phyloP scores from a whole-genome alignment of 495 filamentous ascomycete species.

The Hypoxylon lienhwacheense region DNA sequence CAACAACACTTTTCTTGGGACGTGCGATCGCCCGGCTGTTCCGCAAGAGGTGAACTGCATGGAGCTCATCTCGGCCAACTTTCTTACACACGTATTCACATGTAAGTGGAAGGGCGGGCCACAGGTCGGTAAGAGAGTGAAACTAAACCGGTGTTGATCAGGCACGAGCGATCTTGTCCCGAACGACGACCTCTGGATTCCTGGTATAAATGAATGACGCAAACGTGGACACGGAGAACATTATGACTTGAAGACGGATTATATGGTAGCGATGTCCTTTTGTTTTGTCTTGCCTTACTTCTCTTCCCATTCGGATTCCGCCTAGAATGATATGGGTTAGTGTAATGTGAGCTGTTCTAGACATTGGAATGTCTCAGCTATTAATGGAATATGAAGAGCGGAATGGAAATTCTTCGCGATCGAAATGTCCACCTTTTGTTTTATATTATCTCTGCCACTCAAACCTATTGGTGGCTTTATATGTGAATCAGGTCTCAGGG shows the following conservation, averaged over 20 bases:
- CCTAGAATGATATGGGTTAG: no score
- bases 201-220: conserved; percentile 5
- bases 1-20: conserved; percentile 30
- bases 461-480: no score
- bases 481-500: no score
- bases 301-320: neutral
- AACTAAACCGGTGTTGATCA: conserved; percentile 2
- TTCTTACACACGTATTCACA: conserved; percentile 27
- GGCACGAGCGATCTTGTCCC: conserved; percentile 23
- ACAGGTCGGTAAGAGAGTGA: neutral
- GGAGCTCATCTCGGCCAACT: conserved; percentile 22
- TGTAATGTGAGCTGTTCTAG: no score
- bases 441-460: no score
- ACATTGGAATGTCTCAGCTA: no score
- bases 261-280: neutral
- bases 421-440: no score
- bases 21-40: conserved; percentile 16
- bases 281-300: neutral
- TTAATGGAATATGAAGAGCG: no score
- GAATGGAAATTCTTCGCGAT: no score
- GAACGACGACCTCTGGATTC: conserved; percentile 19
- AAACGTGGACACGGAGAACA: neutral
- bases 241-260: neutral
- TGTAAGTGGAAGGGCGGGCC: conserved; percentile 14
- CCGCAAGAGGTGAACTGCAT: conserved; percentile 32